Evolutionary conservation across 2,329 filamentous ascomycete species (phyloP).

Genomic region (Blastomyces parvus): DNA sequence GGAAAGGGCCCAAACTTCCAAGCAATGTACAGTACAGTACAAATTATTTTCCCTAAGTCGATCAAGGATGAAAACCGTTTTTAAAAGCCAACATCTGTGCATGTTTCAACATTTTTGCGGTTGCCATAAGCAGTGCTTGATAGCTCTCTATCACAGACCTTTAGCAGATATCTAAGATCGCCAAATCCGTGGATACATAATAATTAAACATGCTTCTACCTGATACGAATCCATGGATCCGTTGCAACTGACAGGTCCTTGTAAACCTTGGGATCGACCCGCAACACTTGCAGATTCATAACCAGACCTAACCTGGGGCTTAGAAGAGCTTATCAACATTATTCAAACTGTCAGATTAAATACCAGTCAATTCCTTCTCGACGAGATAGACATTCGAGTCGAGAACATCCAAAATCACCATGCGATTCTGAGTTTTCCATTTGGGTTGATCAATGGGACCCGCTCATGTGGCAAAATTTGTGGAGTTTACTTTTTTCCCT

Average conservation of each 20-base stretch:
- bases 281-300: constrained; percentile 22
- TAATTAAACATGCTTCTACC: constrained; percentile 2
- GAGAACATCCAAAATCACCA: neutral
- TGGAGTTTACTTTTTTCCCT: neutral
- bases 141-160: neutral
- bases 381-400: neutral
- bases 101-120: neutral
- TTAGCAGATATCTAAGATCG: neutral
- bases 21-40: neutral
- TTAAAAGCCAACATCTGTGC: neutral
- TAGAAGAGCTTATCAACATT: neutral
- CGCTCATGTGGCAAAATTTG: neutral
- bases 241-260: constrained; percentile 10
- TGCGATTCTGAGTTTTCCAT: neutral
- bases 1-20: neutral
- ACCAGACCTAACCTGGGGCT: constrained; percentile 12
- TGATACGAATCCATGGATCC: constrained; percentile 9
- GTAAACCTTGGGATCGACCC: constrained; percentile 17
- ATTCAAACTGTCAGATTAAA: neutral
- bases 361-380: neutral
- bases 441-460: neutral
- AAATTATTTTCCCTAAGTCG: neutral
- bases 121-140: neutral
- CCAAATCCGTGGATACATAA: neutral
- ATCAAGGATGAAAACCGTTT: neutral